A percentile compares a stretch with the other conserved stretches of the same genome.
Conservation (phyloP, 2,329 filamentous ascomycete genomes). For the Lasiodiplodia sp. region DNA sequence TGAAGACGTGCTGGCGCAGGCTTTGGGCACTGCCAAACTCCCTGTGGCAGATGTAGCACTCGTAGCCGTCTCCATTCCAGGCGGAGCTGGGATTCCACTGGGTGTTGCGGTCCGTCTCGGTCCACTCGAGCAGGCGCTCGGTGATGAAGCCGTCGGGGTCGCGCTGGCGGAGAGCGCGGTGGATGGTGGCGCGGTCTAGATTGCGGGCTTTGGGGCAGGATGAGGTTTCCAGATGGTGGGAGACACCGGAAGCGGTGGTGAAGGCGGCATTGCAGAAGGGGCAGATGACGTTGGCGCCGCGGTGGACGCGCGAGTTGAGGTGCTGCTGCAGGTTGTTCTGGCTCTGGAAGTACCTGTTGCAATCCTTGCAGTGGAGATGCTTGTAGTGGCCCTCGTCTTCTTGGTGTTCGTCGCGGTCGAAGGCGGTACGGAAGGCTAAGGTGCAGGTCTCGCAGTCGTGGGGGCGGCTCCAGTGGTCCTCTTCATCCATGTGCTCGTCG, state of each 20-base stretch:
- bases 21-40: slow-evolving; percentile 46
- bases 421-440: slow-evolving; percentile 12
- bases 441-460: slow-evolving; percentile 27
- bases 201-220: slow-evolving; percentile 56
- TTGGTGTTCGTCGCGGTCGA: slow-evolving; percentile 33
- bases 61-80: slow-evolving; percentile 57
- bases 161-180: slow-evolving; percentile 52
- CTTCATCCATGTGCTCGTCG: slow-evolving; percentile 10
- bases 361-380: slow-evolving; percentile 33
- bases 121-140: slow-evolving; percentile 59
- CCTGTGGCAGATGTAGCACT: slow-evolving; percentile 63
- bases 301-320: slow-evolving; percentile 61
- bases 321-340: slow-evolving; percentile 55
- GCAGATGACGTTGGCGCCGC: slow-evolving; percentile 55
- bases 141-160: slow-evolving; percentile 61
- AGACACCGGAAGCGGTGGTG: slow-evolving; percentile 61
- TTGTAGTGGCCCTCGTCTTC: slow-evolving; percentile 33
- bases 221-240: slow-evolving; percentile 65
- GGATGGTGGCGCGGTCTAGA: slow-evolving; percentile 59
- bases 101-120: slow-evolving; percentile 38
- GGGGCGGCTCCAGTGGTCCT: background rate
- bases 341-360: slow-evolving; percentile 35
- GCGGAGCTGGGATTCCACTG: slow-evolving; percentile 49
- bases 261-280: slow-evolving; percentile 62
- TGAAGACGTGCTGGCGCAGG: slow-evolving; percentile 64